Conservation (phyloP, 495 filamentous ascomycete species). For the Pyronema omphalodes region DNA sequence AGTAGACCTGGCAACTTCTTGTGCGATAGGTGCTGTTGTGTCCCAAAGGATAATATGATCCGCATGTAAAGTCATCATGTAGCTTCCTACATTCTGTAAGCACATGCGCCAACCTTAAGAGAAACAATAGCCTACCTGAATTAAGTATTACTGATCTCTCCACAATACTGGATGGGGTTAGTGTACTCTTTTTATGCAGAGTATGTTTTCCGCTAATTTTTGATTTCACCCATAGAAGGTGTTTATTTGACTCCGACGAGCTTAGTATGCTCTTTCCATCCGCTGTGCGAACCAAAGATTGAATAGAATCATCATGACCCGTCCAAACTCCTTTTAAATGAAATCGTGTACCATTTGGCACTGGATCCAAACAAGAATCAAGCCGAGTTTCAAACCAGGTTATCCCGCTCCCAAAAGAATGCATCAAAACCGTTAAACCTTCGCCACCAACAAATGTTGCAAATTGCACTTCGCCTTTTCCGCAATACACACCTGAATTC, state of each 20-base stretch:
- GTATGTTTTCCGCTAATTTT: constrained; percentile 29
- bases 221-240: constrained; percentile 65
- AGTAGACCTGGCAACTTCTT: constrained; percentile 24
- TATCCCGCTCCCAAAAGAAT: constrained; percentile 73
- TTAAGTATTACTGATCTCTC: constrained; percentile 69
- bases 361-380: constrained; percentile 65
- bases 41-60: constrained; percentile 58
- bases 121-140: constrained; percentile 40
- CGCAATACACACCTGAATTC: constrained; percentile 19
- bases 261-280: constrained; percentile 66
- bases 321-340: constrained; percentile 48
- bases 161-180: constrained; percentile 57
- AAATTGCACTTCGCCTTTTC: constrained; percentile 49
- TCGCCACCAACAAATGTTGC: constrained; percentile 46
- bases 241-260: constrained; percentile 58
- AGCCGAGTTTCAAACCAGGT: constrained; percentile 63
- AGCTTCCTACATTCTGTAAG: constrained; percentile 52
- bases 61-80: constrained; percentile 65
- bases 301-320: constrained; percentile 62
- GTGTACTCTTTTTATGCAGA: constrained; percentile 47
- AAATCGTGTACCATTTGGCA: constrained; percentile 45
- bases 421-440: constrained; percentile 55
- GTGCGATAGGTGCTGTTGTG: constrained; percentile 7
- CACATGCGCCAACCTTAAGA: constrained; percentile 31
- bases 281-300: constrained; percentile 69